Evolutionary conservation across 345 rosid genomes (phyloP).

Genomic region (Microthlaspi erraticum): DNA sequence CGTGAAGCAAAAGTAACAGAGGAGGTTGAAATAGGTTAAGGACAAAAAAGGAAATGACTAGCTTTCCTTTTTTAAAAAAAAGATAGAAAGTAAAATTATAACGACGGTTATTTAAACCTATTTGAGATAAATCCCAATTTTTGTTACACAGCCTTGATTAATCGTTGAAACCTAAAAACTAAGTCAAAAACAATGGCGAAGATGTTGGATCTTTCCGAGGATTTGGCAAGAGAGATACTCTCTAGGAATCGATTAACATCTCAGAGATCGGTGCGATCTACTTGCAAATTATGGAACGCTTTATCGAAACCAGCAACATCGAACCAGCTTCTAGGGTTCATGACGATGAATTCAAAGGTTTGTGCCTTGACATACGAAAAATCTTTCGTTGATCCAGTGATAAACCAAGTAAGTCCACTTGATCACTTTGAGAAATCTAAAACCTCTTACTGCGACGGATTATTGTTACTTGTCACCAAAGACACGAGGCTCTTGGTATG

Average conservation of each 20-base stretch:
- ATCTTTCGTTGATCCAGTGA: not conserved
- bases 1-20: conserved; percentile 60
- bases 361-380: not conserved
- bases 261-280: not conserved
- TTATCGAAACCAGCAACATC: not conserved
- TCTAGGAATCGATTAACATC: conserved; percentile 11
- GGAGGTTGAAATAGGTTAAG: conserved; percentile 52
- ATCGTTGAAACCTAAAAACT: too few species aligned
- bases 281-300: conserved; percentile 11
- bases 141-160: too few species aligned
- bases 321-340: conserved; percentile 18
- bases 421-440: not conserved
- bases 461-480: not conserved
- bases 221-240: conserved; percentile 9
- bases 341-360: not conserved
- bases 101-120: too few species aligned
- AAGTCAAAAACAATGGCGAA: too few species aligned
- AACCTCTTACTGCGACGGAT: not conserved
- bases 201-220: not conserved
- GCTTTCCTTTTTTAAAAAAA: too few species aligned
- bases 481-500: not conserved
- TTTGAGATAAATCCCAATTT: too few species aligned
- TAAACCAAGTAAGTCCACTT: not conserved
- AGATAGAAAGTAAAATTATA: too few species aligned
- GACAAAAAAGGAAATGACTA: too few species aligned